Evolutionary conservation across 2,329 filamentous ascomycete genomes (phyloP), one percentile per base, ranked within the genome.

Genomic region (Aspergillus fructus): DNA sequence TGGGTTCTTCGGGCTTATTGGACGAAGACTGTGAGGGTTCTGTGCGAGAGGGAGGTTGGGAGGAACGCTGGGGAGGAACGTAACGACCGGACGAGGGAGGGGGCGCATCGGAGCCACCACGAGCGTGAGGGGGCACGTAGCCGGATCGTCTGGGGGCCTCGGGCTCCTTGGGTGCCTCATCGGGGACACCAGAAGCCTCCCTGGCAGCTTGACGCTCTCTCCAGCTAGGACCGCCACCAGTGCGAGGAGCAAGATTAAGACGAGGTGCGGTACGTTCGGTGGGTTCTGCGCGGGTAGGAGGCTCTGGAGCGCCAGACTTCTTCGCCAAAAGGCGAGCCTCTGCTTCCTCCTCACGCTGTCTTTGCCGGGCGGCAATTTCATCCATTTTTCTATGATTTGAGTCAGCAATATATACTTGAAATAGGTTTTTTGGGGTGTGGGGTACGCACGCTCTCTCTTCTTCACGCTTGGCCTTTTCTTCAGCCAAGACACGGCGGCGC

Each of bases 291-390:
- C 77, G 71, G 59, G 69, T 60, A 62, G 74, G 59, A 62, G 74
- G 59, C 71, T 76, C 64, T 62, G 70, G 33, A 30, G 49, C 30
- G 65, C 78, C 78, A 68, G 83, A 84, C 76, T 85, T 90, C 74
- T 85, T 85, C 58, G 83, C 87, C 69, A 82, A 85, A 74, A 84
- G 85, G 66, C 89, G 86, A 64, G 89, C 89, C 76, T 93, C 86
- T 15, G 91, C 93, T 74, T 96, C 93, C 67, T 94, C 92, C 75
- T 96, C 93, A 73, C 90, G 87, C 71, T 91, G 85, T 66, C 85
- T 86, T 77, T 97, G 93, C 65, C 78, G 79, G 58, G 79, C 78
- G 45, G 85, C 85, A 49, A 80, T 78, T 64, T 87, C 86, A 70
- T 87, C 86, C 61, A 85, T 79, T 74, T 83, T 84, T 66, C 84